Base-by-base conservation (phyloP, 2,329 filamentous ascomycete species). In the Fusarium circinatum region DNA sequence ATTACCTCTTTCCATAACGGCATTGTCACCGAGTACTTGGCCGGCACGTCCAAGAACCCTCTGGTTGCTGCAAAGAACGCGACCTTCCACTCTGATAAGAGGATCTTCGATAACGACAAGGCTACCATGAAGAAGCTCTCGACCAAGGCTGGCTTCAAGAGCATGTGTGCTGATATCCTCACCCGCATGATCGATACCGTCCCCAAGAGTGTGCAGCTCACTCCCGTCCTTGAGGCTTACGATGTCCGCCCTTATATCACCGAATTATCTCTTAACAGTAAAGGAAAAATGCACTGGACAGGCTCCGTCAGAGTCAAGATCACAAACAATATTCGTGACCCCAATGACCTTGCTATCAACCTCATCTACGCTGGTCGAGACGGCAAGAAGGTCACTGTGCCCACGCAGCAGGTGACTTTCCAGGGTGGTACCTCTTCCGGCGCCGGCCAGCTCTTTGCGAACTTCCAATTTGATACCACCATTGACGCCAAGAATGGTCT, bases 21-120 rank as follows among this genome's bases (percentile, higher is more conserved):
- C 2, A 79, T 87, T 51, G 84, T 83, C 8, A 81, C 80, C 1
- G 84, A 86, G 62, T 87, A 84, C 54, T 56, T 87, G 14, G 78
- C 79, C 24, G 83, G 82, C 9, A 82, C 79, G 1, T 83, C 84
- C 26, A 81, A 79, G 36, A 83, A 87, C 73, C 83, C 85, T 5
- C 77, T 88, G 28, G 81, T 84, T 2, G 80, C 83, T 48, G 80
- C 80, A 4, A 76, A 80, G 42, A 84, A 86, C 62, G 75, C 79
- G 8, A 83, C 82, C 3, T 75, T 79, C 11, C 80, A 78, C 68
- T 86, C 85, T 0, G 86, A 88, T 68, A 79, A 78, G 61, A 80
- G 80, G 8, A 82, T 87, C 28, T 88, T 85, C 68, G 76, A 72
- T 34, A 81, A 84, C 0, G 86, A 88, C 68, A 80, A 78, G 2